phyloP scores from a whole-genome alignment of 257 asterid genomes.

The Gentiana macrophylla region DNA sequence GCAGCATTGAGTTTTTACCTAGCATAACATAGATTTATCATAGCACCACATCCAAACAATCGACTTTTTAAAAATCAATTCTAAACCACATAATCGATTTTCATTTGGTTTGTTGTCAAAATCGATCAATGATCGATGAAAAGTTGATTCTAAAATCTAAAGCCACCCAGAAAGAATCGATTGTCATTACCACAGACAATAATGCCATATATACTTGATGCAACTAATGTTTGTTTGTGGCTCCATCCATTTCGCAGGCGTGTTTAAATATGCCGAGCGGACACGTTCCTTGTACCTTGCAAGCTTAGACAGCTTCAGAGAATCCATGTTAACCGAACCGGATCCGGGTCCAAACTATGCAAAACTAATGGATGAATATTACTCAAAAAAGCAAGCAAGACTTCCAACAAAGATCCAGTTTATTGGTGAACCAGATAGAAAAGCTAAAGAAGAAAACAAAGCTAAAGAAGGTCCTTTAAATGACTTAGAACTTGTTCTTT shows the following conservation, averaged over 20 bases:
- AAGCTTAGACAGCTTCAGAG: constrained; percentile 23
- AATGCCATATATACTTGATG: no score
- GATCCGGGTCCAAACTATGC: constrained; percentile 52
- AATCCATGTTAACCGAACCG: constrained; percentile 30
- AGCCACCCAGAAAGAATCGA: no score
- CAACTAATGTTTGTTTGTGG: no score
- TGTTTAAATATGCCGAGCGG: constrained; percentile 37
- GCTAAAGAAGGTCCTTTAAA: constrained; percentile 15
- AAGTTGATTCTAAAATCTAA: no score
- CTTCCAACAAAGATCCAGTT: constrained; percentile 24
- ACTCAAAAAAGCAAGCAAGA: constrained; percentile 22
- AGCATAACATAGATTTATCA: no score
- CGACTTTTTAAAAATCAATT: no score
- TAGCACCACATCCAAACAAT: no score
- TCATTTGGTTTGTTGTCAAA: no score
- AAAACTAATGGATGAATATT: constrained; percentile 36
- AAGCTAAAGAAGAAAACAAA: constrained; percentile 4
- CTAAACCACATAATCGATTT: no score
- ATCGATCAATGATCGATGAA: no score
- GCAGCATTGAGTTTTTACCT: no score
- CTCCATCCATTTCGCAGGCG: constrained; percentile 9
- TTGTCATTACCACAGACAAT: no score
- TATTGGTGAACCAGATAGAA: constrained; percentile 18
- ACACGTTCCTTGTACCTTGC: constrained; percentile 31
- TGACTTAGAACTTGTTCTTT: constrained; percentile 14